Evolutionary conservation across 2,329 filamentous ascomycete genomes (phyloP).

Genomic region (Eurotiales sp.): DNA sequence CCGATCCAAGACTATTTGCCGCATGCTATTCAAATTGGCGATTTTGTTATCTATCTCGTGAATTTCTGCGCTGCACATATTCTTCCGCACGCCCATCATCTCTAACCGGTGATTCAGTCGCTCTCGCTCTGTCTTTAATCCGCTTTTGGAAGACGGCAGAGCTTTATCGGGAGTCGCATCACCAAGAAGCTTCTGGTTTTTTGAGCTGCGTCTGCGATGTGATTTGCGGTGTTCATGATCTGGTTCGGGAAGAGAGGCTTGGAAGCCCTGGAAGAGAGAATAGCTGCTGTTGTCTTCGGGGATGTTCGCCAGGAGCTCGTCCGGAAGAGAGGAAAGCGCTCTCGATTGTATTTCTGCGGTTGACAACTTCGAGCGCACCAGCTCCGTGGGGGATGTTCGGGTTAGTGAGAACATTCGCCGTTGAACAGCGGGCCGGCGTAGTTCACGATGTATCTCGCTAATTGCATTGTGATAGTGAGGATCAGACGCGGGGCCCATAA

Average conservation of each 20-base stretch:
- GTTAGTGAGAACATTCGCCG: slow-evolving; percentile 88
- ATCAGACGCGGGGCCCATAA: slow-evolving; percentile 68
- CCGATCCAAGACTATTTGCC: slow-evolving; percentile 83
- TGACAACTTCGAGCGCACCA: slow-evolving; percentile 88
- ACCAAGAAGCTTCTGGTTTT: slow-evolving; percentile 69
- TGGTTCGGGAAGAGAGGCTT: slow-evolving; percentile 77
- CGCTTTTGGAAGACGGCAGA: slow-evolving; percentile 62
- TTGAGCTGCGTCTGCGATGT: slow-evolving; percentile 64
- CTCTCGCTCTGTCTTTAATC: slow-evolving; percentile 75
- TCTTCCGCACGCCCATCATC: slow-evolving; percentile 88
- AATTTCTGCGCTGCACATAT: slow-evolving; percentile 96
- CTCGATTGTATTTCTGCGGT: slow-evolving; percentile 90
- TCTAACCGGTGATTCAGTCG: slow-evolving; percentile 80
- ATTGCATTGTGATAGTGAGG: slow-evolving; percentile 81
- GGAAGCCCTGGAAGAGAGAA: slow-evolving; percentile 94
- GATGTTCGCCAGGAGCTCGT: slow-evolving; percentile 85
- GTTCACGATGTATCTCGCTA: slow-evolving; percentile 82
- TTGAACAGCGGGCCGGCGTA: slow-evolving; percentile 78
- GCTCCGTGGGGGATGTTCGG: slow-evolving; percentile 84
- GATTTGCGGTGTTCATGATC: slow-evolving; percentile 63
- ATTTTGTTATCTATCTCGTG: slow-evolving; percentile 97
- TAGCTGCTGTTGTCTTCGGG: slow-evolving; percentile 82
- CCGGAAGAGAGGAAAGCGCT: slow-evolving; percentile 79
- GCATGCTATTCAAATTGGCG: slow-evolving; percentile 86
- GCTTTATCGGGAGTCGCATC: slow-evolving; percentile 55